Conservation (phyloP, 2,329 filamentous ascomycete species). For the Diaporthe aspalathi region DNA sequence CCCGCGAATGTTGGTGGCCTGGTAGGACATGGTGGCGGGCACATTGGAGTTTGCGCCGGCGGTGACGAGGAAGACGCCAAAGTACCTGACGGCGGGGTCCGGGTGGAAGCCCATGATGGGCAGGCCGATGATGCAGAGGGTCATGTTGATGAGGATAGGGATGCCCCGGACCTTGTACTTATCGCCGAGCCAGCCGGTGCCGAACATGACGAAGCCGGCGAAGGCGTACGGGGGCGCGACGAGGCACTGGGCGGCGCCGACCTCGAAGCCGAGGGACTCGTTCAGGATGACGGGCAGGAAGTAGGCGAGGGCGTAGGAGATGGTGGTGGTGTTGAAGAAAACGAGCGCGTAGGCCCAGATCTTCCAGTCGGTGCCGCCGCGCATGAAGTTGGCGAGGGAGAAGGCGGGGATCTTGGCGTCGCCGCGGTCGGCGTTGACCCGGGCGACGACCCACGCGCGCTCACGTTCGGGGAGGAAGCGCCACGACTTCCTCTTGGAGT, state of each 20-base stretch:
- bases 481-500: slow-evolving; percentile 63
- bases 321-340: slow-evolving; percentile 75
- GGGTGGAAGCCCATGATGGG: slow-evolving; percentile 77
- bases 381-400: slow-evolving; percentile 58
- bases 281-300: slow-evolving; percentile 82
- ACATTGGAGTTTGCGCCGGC: slow-evolving; percentile 83
- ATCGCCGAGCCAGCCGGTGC: slow-evolving; percentile 73
- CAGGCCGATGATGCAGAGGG: slow-evolving; percentile 75
- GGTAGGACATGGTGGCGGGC: slow-evolving; percentile 80
- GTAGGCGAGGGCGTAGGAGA: slow-evolving; percentile 81
- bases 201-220: slow-evolving; percentile 71
- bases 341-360: slow-evolving; percentile 72
- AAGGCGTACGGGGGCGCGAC: slow-evolving; percentile 77
- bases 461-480: slow-evolving; percentile 65
- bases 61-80: slow-evolving; percentile 80
- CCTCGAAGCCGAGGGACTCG: slow-evolving; percentile 70
- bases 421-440: slow-evolving; percentile 68
- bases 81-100: slow-evolving; percentile 70
- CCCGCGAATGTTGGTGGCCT: slow-evolving; percentile 88
- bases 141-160: slow-evolving; percentile 73
- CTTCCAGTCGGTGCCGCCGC: slow-evolving; percentile 62
- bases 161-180: slow-evolving; percentile 74
- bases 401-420: slow-evolving; percentile 68
- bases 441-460: slow-evolving; percentile 62
- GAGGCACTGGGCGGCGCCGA: slow-evolving; percentile 75